Percentiles rank a stretch among this genome's conserved stretches.
Evolutionary conservation across 768 basidiomycete species (phyloP).

Genomic region (Leccinum fibrillosum): DNA sequence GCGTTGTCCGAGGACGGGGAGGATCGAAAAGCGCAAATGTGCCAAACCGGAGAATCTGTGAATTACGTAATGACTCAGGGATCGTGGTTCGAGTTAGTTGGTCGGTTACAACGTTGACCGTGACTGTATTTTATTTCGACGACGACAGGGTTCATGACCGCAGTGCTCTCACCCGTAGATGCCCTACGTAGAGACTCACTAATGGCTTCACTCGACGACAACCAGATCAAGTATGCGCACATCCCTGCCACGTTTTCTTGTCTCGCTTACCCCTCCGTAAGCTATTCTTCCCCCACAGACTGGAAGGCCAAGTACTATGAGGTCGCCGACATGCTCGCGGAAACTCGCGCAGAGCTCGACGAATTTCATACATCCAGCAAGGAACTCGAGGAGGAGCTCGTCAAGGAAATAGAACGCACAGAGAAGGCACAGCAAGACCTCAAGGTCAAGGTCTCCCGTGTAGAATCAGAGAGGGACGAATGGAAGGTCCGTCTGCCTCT

Average conservation of each 20-base stretch:
- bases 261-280: conserved; percentile 27
- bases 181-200: conserved; percentile 55
- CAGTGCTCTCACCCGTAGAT: conserved; percentile 61
- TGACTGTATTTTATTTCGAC: conserved; percentile 16
- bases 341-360: conserved; percentile 81
- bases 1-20: conserved; percentile 81
- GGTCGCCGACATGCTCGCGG: conserved; percentile 78
- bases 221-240: conserved; percentile 51
- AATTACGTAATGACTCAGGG: conserved; percentile 22
- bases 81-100: conserved; percentile 10
- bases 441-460: conserved; percentile 63
- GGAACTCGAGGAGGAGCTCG: conserved; percentile 91
- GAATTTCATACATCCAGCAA: conserved; percentile 86
- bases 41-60: conserved; percentile 75
- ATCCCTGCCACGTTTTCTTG: conserved; percentile 13
- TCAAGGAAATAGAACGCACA: conserved; percentile 83
- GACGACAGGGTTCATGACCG: conserved; percentile 46
- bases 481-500: conserved; percentile 73
- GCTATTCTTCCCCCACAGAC: conserved; percentile 59
- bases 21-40: conserved; percentile 78
- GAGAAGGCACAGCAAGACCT: conserved; percentile 83
- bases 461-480: conserved; percentile 78
- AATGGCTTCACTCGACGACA: conserved; percentile 63
- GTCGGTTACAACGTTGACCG: conserved; percentile 10
- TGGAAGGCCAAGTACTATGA: conserved; percentile 82